phyloP scores from a whole-genome alignment of 768 basidiomycete genomes.

The Antrodiella citrinella region DNA sequence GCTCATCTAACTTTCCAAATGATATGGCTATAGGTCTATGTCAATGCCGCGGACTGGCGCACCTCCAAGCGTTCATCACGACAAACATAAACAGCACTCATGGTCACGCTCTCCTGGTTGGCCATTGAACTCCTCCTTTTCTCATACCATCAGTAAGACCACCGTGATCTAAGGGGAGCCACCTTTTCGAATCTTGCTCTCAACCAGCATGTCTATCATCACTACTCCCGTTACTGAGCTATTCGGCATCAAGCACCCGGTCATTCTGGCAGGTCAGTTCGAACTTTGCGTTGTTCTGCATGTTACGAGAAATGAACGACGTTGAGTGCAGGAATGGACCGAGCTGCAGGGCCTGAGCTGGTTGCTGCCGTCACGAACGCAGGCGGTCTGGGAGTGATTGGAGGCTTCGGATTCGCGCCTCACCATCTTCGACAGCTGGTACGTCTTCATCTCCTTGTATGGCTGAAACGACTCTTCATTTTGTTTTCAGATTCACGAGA shows the following conservation, averaged over 20 bases:
- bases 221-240: conserved; percentile 74
- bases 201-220: conserved; percentile 60
- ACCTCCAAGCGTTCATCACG: too few relatives aligned
- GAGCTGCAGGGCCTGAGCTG: conserved; percentile 63
- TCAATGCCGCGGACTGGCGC: too few relatives aligned
- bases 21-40: too few relatives aligned
- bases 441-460: neutral
- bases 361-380: conserved; percentile 92
- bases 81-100: too few relatives aligned
- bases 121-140: too few relatives aligned
- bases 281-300: neutral
- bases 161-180: too few relatives aligned
- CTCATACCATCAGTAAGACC: too few relatives aligned
- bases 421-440: conserved; percentile 70
- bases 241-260: conserved; percentile 78
- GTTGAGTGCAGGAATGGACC: conserved; percentile 49
- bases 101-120: too few relatives aligned
- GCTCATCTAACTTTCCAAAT: too few relatives aligned
- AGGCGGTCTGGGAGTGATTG: conserved; percentile 84
- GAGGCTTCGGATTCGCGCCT: conserved; percentile 75
- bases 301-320: too few relatives aligned
- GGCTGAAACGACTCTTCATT: neutral
- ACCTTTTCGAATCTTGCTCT: too few relatives aligned
- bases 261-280: conserved; percentile 60
- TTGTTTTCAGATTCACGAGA: conserved; percentile 43